Evolutionary conservation across 805 yeast species (phyloP).

Genomic region (Ogataea neopini): DNA sequence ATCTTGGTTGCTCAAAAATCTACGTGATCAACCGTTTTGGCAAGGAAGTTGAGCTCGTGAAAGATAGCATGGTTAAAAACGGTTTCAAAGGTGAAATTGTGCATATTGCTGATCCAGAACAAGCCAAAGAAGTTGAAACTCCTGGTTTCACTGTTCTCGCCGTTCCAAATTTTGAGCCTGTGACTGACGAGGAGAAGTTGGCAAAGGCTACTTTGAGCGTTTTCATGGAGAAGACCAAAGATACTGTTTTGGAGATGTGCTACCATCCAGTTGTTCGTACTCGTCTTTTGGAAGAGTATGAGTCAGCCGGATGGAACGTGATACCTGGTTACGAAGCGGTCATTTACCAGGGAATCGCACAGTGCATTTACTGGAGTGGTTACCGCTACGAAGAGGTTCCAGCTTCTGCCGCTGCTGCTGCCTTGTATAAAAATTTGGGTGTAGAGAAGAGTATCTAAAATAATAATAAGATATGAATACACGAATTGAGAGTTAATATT

Average conservation of each 20-base stretch:
- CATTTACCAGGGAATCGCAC: conserved; percentile 17
- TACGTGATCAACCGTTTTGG: conserved; percentile 11
- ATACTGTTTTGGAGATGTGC: conserved; percentile 15
- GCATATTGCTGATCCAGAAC: conserved; percentile 10
- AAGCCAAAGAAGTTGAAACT: conserved; percentile 6
- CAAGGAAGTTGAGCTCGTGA: conserved; percentile 7
- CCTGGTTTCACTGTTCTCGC: conserved; percentile 12
- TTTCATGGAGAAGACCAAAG: conserved; percentile 7
- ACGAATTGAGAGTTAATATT: no score
- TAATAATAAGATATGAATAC: neutral
- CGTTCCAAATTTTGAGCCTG: conserved; percentile 12
- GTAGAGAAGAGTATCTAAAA: neutral
- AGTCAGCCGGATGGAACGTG: conserved; percentile 12
- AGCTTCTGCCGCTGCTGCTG: conserved; percentile 3
- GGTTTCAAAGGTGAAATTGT: conserved; percentile 13
- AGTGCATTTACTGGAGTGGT: conserved; percentile 14
- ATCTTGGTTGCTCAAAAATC: conserved; percentile 9
- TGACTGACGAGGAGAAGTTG: conserved; percentile 8
- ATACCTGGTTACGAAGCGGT: conserved; percentile 17
- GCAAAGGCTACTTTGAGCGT: conserved; percentile 12
- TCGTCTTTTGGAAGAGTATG: conserved; percentile 11
- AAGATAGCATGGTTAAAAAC: conserved; percentile 8
- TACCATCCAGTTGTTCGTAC: conserved; percentile 15
- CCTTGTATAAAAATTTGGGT: conserved; percentile 7
- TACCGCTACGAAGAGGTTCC: conserved; percentile 7